Percentiles rank a stretch among this genome's conserved stretches.
phyloP scores from a whole-genome alignment of 2,329 filamentous ascomycete genomes.

The Berkeleyomyces rouxiae region DNA sequence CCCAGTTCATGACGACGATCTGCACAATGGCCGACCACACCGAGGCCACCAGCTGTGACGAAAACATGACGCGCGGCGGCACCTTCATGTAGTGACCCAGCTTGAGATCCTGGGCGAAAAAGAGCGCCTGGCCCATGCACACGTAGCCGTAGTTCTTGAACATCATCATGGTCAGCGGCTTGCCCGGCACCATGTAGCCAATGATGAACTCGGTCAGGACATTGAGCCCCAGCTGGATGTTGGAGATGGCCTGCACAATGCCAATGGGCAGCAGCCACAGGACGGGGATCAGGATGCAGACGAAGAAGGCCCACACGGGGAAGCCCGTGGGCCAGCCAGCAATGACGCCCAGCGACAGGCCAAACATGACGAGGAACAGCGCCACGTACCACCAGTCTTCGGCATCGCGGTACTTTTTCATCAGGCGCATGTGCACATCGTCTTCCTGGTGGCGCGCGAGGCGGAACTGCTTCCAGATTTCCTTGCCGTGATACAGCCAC shows the following conservation, averaged over 20 bases:
- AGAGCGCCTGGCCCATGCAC: slow-evolving; percentile 48
- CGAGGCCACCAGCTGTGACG: slow-evolving; percentile 40
- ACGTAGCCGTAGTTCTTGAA: slow-evolving; percentile 62
- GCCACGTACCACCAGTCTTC: slow-evolving; percentile 43
- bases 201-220: slow-evolving; percentile 58
- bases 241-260: slow-evolving; percentile 44
- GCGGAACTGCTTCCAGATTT: slow-evolving; percentile 38
- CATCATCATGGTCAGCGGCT: slow-evolving; percentile 58
- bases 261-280: slow-evolving; percentile 45
- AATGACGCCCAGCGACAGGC: slow-evolving; percentile 36
- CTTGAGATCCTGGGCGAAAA: slow-evolving; percentile 50
- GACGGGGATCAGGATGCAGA: slow-evolving; percentile 40
- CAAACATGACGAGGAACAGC: slow-evolving; percentile 36
- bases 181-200: slow-evolving; percentile 56
- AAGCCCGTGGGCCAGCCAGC: slow-evolving; percentile 39
- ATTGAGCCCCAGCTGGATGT: slow-evolving; percentile 49
- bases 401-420: slow-evolving; percentile 44
- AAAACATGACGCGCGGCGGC: slow-evolving; percentile 45
- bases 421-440: slow-evolving; percentile 42
- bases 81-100: slow-evolving; percentile 54
- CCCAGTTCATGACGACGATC: slow-evolving; percentile 50
- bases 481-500: slow-evolving; percentile 35
- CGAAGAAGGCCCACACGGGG: slow-evolving; percentile 39
- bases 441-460: slow-evolving; percentile 39
- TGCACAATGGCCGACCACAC: slow-evolving; percentile 46